Conservation (phyloP, 2,329 filamentous ascomycete genomes). For the Emergomyces pasteurianus region DNA sequence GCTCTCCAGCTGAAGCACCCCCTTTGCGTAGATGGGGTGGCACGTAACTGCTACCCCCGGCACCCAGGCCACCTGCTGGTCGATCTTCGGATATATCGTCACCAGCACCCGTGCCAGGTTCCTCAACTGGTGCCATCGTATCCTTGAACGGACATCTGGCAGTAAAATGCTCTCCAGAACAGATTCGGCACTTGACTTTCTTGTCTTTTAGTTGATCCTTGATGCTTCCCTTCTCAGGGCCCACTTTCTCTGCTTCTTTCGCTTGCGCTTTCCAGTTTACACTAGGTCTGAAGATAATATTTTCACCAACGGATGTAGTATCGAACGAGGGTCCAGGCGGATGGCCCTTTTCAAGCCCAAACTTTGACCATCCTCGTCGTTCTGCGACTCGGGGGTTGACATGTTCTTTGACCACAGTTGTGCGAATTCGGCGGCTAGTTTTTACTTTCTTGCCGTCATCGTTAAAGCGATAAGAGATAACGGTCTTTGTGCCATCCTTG, state of each 20-base stretch:
- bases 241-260: slow-evolving; percentile 50
- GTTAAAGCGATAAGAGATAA: slow-evolving; percentile 79
- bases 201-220: slow-evolving; percentile 78
- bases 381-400: slow-evolving; percentile 96
- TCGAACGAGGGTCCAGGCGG: slow-evolving; percentile 68
- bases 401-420: slow-evolving; percentile 78
- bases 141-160: slow-evolving; percentile 99
- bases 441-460: slow-evolving; percentile 94
- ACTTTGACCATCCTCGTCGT: slow-evolving; percentile 86
- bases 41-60: slow-evolving; percentile 74
- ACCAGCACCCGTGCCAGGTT: slow-evolving; percentile 24
- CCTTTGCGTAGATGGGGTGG: slow-evolving; percentile 80
- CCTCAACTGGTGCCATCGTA: slow-evolving; percentile 70
- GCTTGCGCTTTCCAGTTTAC: slow-evolving; percentile 90
- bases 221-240: slow-evolving; percentile 47
- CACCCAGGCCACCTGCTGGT: slow-evolving; percentile 43
- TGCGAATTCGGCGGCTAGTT: slow-evolving; percentile 89
- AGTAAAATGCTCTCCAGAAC: slow-evolving; percentile 97
- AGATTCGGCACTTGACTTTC: slow-evolving; percentile 99
- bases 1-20: slow-evolving; percentile 53
- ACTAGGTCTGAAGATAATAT: slow-evolving; percentile 91
- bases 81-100: slow-evolving; percentile 36
- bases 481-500: slow-evolving; percentile 97
- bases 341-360: slow-evolving; percentile 81
- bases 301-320: slow-evolving; percentile 90